These are phyloP conservation scores for Tetrahymena borealis DNA, from an alignment of 73 alveolate species.

Conservation along the genomic window DNA sequence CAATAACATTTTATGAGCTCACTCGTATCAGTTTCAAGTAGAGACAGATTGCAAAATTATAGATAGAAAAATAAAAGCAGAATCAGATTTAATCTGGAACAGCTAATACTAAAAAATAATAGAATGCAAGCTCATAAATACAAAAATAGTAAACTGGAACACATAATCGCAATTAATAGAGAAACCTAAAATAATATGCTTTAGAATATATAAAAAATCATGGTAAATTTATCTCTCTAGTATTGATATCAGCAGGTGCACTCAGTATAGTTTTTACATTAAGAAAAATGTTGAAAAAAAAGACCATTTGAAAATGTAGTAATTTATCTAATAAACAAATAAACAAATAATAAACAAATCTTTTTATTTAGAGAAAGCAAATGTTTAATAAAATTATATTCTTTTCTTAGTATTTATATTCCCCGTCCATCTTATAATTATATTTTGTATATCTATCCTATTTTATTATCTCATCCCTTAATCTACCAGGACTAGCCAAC, in stretches of 20 bases:
- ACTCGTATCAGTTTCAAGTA: background rate
- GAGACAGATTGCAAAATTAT: background rate
- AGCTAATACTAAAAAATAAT: background rate
- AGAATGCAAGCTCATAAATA: background rate
- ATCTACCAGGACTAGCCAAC: background rate
- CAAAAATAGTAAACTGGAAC: background rate
- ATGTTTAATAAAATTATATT: background rate
- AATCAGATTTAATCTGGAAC: background rate
- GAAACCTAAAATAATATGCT: background rate
- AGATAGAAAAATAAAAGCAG: background rate
- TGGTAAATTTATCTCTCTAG: background rate
- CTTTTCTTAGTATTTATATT: background rate
- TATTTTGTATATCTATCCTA: background rate
- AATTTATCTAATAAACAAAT: background rate
- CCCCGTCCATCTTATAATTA: background rate
- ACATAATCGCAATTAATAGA: background rate
- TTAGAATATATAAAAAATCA: background rate
- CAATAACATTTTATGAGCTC: background rate
- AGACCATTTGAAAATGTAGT: background rate
- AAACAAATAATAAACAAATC: background rate
- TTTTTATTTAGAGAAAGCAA: background rate
- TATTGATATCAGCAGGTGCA: background rate
- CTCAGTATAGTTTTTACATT: background rate
- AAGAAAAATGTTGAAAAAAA: background rate
- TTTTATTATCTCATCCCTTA: background rate